Percentiles rank a stretch among this genome's conserved stretches.
phyloP scores from a whole-genome alignment of 371 early-diverging fungal genomes.

The Lichtheimia hyalospora region DNA sequence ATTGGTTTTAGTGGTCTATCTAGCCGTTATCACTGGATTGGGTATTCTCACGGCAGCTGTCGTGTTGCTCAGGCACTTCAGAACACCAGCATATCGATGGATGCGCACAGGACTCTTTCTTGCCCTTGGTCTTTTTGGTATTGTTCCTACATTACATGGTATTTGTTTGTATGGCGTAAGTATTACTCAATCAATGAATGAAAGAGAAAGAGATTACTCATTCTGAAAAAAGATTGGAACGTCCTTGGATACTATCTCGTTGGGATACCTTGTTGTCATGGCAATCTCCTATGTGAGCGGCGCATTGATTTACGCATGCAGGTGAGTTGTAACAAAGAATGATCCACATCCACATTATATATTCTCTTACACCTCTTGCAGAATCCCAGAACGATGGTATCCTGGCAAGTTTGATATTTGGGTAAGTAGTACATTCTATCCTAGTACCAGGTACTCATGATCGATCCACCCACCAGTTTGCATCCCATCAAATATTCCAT shows the following conservation, averaged over 20 bases:
- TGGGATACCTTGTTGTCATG: constrained; percentile 68
- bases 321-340: constrained; percentile 25
- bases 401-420: constrained; percentile 63
- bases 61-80: constrained; percentile 62
- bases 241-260: constrained; percentile 58
- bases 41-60: constrained; percentile 43
- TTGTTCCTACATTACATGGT: constrained; percentile 79
- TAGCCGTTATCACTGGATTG: constrained; percentile 11
- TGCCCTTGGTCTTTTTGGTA: constrained; percentile 74
- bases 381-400: constrained; percentile 60
- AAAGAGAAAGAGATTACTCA: neutral
- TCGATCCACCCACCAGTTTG: constrained; percentile 45
- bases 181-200: constrained; percentile 6
- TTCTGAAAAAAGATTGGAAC: constrained; percentile 23
- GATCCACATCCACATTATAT: neutral
- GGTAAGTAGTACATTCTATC: constrained; percentile 38
- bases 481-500: constrained; percentile 94
- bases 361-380: neutral
- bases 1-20: constrained; percentile 5
- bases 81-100: constrained; percentile 76
- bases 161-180: constrained; percentile 70
- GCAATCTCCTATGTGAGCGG: constrained; percentile 79
- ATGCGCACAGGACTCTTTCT: constrained; percentile 80
- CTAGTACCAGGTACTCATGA: neutral
- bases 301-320: constrained; percentile 79